Base-by-base conservation (phyloP, 164 flowering plant genomes). In the Protea cynaroides region DNA sequence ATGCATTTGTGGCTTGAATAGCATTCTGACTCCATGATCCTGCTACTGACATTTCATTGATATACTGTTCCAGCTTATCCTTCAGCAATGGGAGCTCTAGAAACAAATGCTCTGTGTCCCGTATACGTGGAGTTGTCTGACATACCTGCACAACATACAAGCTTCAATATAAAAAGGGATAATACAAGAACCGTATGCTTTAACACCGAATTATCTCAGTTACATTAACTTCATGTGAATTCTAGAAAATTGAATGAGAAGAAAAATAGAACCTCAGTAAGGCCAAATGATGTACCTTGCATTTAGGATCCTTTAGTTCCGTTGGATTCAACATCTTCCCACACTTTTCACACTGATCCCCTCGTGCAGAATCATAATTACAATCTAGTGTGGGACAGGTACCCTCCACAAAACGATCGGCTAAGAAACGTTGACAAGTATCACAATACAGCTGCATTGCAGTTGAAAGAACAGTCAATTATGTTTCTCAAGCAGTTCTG, bases 21-120 rank as follows among this genome's bases (percentile, higher is more conserved):
- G 98, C 97, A 86, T 93, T 93, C 72, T 84, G 96, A 68, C 94
- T 93, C 98, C 97, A 93, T 7, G 83, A 80, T 59, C 98, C 98
- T 65, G 78, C 84, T 56, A 83, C 89, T 25, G 92, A 87, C 83
- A 68, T 86, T 15, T 69, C 64, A 50, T 80, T 78, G 64, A 93
- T 82, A 69, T 93, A 90, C 59, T 81, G 85, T 63, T 75, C 88
- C 68, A 93, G 64, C 68, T 76, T 79, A 67, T 83, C 86, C 74
- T 81, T 76, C 69, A 93, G 76, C 76, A 78, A 54, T 58, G 97
- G 97, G 23, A 93, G 87, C 76, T 93, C 98, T 36, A 93, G 86
- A 79, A 90, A 90, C 82, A 93, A 78, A 77, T 93, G 98, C 50
- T 84, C 64, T 66, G 98, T 90, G 65, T 90, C 91, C 43, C 92